Base-by-base conservation (phyloP, 2,329 filamentous ascomycete species). In the Botrytis galanthina region DNA sequence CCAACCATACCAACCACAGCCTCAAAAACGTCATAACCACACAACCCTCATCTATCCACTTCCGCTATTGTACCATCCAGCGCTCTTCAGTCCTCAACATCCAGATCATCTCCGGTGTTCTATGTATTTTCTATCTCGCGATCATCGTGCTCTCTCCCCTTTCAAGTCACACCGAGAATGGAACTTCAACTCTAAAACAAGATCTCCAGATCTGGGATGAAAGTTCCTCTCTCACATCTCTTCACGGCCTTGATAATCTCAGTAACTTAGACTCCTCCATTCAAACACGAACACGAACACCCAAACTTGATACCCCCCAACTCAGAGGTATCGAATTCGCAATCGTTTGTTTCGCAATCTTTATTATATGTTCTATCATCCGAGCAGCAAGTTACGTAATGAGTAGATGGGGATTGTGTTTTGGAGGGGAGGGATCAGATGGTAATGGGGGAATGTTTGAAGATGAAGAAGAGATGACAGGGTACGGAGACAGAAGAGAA, bases 91-190 rank as follows among this genome's bases (percentile, higher is more conserved):
- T 51, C 8, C 29, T 35, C 57, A 35, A 57, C 0, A 9, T 57
- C 14, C n/a, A 57, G 2, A 57, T 57, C 1, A 57, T 9, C 14
- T 8, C 51, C 1, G 6, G n/a, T 3, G 6, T 29, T 12, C 14
- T 57, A 16, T 16, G 9, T 0, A 14, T 29, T 8, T 29, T 57
- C n/a, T 29, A 6, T 5, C 14, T 57, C n/a, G n/a, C 51, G 1
- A 9, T 57, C 14, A 18, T 29, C 6, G 3, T 57, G 1, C 14
- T 57, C 3, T 57, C n/a, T 4, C 51, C 51, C 0, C 9, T 29
- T 57, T 8, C 51, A 0, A n/a, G 8, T 1, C n/a, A 1, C 4
- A 2, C 0, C 2, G 48, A n/a, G 26, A n/a, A n/a, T 1, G 10
- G 6, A 6, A 14, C 12, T 12, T n/a, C 26, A 0, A 7, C 26